Conservation (phyloP, 768 basidiomycete genomes). For the Boletales sp. region DNA sequence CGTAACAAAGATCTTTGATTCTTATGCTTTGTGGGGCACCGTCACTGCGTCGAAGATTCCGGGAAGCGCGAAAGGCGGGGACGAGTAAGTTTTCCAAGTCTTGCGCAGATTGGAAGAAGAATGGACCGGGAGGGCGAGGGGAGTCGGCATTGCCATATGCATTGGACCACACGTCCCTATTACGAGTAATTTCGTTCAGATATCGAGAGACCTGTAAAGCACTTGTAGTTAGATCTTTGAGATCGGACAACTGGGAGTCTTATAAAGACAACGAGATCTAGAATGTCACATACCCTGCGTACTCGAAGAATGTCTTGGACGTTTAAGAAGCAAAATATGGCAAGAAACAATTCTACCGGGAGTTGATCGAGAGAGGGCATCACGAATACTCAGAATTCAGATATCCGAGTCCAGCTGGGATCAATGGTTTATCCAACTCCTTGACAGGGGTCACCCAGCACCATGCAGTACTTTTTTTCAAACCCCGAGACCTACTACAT, state of each 20-base stretch:
- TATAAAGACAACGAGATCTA: too few relatives aligned
- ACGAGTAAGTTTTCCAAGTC: slow-evolving; percentile 14
- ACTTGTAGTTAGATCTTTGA: background rate
- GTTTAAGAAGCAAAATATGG: slow-evolving; percentile 10
- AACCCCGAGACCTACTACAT: too few relatives aligned
- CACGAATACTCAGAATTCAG: too few relatives aligned
- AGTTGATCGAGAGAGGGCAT: background rate
- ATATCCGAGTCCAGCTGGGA: too few relatives aligned
- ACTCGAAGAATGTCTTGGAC: slow-evolving; percentile 14
- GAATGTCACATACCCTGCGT: slow-evolving; percentile 11
- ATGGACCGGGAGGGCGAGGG: slow-evolving; percentile 17
- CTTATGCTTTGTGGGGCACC: background rate
- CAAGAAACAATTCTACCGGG: slow-evolving; percentile 8
- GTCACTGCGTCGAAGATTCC: background rate
- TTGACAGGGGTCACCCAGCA: too few relatives aligned
- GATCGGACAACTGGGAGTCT: too few relatives aligned
- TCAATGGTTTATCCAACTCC: too few relatives aligned
- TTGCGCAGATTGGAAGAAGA: slow-evolving; percentile 7
- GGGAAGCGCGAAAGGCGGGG: slow-evolving; percentile 5
- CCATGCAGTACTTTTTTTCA: too few relatives aligned
- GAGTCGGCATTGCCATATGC: slow-evolving; percentile 11
- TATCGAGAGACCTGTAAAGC: background rate
- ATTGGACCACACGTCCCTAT: slow-evolving; percentile 14
- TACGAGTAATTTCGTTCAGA: background rate
- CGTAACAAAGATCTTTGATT: slow-evolving; percentile 6